Base-by-base conservation (phyloP, 1,284 basidiomycete genomes). In the Thelephora terrestris region DNA sequence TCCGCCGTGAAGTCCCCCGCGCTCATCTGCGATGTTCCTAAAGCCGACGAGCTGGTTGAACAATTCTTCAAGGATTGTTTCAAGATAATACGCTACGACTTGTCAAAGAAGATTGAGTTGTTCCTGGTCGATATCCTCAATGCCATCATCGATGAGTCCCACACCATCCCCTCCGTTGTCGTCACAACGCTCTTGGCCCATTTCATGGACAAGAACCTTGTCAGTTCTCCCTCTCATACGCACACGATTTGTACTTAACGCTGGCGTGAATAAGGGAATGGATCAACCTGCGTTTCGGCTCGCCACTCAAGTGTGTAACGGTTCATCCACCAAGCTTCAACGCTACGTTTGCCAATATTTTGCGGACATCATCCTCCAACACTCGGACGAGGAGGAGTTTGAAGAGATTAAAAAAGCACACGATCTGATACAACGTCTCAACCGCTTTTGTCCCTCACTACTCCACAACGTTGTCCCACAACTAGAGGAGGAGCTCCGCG, bases 1-100 rank as follows among this genome's bases (percentile, higher is more conserved):
- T 90, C 92, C 5, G 90, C 84, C 29, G 93, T 97, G 61, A 97
- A 98, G 75, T 91, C 87, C 55, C 83, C 97, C 25, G 91, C 94
- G 3, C 78, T 99, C 52, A 81, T 98, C 9, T 92, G 90, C 65
- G 94, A 98, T 64, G 75, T 97, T 5, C 85, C 86, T 0, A 80
- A 81, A 25, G 81, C 85, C 7, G 94, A 98, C 48, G 88, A 92
- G 48, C 75, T 97, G 53, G 84, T 96, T 69, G 66, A 70, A 45
- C 81, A 87, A 27, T 82, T 92, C 55, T 97, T 98, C 64, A 78
- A 79, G 52, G 80, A 82, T 58, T 80, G 94, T 58, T 91, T 96
- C 55, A 75, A 74, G 9, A 74, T 95, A 39, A 81, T 93, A 32
- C 74, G 83, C 54, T 75, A 85, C 65, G 84, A 91, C 57, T 76